phyloP scores from a whole-genome alignment of 306 rosid genomes.

The Elaeagnus macrophylla region DNA sequence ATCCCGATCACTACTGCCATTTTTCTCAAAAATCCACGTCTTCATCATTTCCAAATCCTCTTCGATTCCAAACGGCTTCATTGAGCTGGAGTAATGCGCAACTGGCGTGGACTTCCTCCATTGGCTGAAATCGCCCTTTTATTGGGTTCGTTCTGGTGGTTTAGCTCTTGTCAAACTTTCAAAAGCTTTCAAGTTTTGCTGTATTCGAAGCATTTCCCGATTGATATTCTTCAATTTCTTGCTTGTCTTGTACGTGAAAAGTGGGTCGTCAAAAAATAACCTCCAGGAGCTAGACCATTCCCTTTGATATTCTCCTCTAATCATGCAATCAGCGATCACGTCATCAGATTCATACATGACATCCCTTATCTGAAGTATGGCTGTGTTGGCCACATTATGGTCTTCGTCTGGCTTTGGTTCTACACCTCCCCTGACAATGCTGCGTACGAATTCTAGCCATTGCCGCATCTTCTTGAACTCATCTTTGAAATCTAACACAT shows the following conservation, averaged over 20 bases:
- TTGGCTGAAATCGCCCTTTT: not conserved
- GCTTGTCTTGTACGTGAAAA: not conserved
- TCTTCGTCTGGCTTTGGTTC: not conserved
- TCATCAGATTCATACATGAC: constrained; percentile 10
- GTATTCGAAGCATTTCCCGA: not conserved
- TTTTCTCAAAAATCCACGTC: not conserved
- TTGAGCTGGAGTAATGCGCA: not conserved
- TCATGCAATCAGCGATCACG: constrained; percentile 10
- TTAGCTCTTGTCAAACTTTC: too few relatives aligned
- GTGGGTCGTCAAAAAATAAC: not conserved
- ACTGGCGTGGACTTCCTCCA: not conserved
- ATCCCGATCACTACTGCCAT: not conserved
- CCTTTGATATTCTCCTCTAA: constrained; percentile 2
- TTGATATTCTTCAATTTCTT: constrained; percentile 13
- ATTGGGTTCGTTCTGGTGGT: not conserved
- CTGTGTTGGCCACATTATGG: not conserved
- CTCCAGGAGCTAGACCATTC: not conserved
- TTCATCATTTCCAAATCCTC: not conserved
- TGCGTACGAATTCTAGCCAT: not conserved
- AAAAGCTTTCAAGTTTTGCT: constrained; percentile 2
- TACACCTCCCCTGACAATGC: not conserved
- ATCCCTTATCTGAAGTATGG: not conserved
- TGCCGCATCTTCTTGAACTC: not conserved
- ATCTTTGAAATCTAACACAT: not conserved
- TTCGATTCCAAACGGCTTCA: constrained; percentile 4